Conservation (phyloP, 352 stramenopile genomes). For the Phytophthora ramorum region DNA sequence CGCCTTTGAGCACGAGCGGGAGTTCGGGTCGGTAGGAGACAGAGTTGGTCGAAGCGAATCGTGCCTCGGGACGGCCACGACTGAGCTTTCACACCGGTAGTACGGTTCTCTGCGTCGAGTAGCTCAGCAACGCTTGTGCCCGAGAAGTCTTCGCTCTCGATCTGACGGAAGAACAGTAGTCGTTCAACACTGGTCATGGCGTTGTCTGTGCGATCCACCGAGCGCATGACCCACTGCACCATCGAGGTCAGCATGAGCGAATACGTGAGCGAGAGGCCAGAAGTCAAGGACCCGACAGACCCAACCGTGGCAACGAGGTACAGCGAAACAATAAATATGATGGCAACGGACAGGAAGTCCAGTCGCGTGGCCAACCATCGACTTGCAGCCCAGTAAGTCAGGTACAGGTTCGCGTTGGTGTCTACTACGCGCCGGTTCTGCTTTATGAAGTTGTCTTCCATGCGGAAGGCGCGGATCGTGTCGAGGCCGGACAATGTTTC, state of each 20-base stretch:
- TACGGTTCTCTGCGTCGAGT: background rate
- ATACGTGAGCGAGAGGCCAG: slow-evolving; percentile 52
- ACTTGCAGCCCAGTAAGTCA: slow-evolving; percentile 56
- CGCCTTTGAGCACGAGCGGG: slow-evolving; percentile 42
- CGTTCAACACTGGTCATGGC: slow-evolving; percentile 54
- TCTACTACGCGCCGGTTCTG: slow-evolving; percentile 56
- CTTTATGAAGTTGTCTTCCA: slow-evolving; percentile 37
- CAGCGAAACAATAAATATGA: slow-evolving; percentile 90
- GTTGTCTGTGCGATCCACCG: slow-evolving; percentile 39
- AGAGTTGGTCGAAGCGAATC: slow-evolving; percentile 33
- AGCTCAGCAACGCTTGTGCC: slow-evolving; percentile 9
- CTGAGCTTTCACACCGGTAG: background rate
- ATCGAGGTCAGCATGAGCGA: slow-evolving; percentile 57
- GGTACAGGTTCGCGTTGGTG: slow-evolving; percentile 51
- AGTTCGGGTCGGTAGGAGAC: slow-evolving; percentile 51
- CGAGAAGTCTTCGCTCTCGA: slow-evolving; percentile 17
- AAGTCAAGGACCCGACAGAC: slow-evolving; percentile 32
- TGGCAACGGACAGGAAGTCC: slow-evolving; percentile 72
- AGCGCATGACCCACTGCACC: slow-evolving; percentile 39
- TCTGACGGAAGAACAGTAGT: slow-evolving; percentile 41
- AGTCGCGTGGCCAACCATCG: slow-evolving; percentile 96
- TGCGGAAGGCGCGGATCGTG: slow-evolving; percentile 88
- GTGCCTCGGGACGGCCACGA: slow-evolving; percentile 35
- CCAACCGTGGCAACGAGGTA: slow-evolving; percentile 77
- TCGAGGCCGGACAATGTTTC: slow-evolving; percentile 92